Evolutionary conservation across 257 asterid species (phyloP).

Genomic region (Gentiana macrophylla): DNA sequence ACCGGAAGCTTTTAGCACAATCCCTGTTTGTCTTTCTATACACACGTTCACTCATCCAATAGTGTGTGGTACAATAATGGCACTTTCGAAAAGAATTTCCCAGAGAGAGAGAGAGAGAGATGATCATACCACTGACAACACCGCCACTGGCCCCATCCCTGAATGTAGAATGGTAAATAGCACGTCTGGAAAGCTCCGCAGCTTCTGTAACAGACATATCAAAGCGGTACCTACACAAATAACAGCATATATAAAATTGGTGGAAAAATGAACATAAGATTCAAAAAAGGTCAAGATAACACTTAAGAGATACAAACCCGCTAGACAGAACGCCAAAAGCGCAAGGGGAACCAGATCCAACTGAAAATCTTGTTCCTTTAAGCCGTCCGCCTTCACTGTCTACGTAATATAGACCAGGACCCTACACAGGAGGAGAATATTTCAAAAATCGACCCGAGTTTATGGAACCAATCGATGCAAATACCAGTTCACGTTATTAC

Average conservation of each 20-base stretch:
- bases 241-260: too few species aligned
- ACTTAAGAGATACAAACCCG: constrained; percentile 46
- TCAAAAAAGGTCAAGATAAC: background rate
- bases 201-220: constrained; percentile 83
- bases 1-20: too few species aligned
- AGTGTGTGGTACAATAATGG: too few species aligned
- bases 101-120: too few species aligned
- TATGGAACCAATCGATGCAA: too few species aligned
- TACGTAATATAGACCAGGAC: constrained; percentile 88
- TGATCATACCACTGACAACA: constrained; percentile 74
- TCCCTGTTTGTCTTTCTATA: too few species aligned
- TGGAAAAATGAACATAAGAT: too few species aligned
- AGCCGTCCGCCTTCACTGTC: constrained; percentile 98
- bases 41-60: too few species aligned
- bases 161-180: constrained; percentile 84
- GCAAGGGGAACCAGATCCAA: constrained; percentile 98
- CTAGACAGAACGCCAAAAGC: constrained; percentile 94
- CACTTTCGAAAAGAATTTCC: too few species aligned
- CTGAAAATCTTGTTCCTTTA: constrained; percentile 88
- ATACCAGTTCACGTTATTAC: constrained; percentile 21
- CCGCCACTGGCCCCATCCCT: constrained; percentile 95
- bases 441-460: background rate
- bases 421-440: constrained; percentile 32
- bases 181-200: constrained; percentile 72
- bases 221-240: constrained; percentile 37